Evolutionary conservation across 108 stramenopile species (phyloP).

Genomic region (Seminavis robusta): DNA sequence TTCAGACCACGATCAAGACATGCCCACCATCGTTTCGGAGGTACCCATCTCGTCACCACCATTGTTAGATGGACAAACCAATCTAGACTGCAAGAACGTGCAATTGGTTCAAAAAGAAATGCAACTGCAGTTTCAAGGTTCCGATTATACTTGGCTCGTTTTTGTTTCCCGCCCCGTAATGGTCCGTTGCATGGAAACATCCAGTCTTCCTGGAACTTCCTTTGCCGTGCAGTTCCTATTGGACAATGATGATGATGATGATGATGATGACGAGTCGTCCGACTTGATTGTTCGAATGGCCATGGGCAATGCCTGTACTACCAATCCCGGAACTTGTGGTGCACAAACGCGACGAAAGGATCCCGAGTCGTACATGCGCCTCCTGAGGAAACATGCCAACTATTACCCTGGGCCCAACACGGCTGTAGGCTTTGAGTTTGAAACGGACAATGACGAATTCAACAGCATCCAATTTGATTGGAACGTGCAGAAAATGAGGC

Average conservation of each 20-base stretch:
- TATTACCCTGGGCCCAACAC: slow-evolving; percentile 65
- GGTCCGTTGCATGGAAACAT: slow-evolving; percentile 45
- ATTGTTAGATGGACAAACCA: slow-evolving; percentile 20
- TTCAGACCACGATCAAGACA: too few species aligned
- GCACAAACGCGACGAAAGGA: not conserved
- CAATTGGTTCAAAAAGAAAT: slow-evolving; percentile 52
- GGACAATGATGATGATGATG: slow-evolving; percentile 1
- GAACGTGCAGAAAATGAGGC: slow-evolving; percentile 22
- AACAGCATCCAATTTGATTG: slow-evolving; percentile 35
- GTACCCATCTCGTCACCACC: slow-evolving; percentile 10
- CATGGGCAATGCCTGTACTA: slow-evolving; percentile 5
- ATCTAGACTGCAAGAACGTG: slow-evolving; percentile 16
- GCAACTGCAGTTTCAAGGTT: slow-evolving; percentile 55
- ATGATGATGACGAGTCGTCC: not conserved
- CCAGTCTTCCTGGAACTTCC: slow-evolving; percentile 12
- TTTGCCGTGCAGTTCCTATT: slow-evolving; percentile 10
- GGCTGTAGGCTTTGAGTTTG: slow-evolving; percentile 8
- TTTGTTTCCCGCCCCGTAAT: slow-evolving; percentile 74
- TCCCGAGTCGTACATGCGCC: slow-evolving; percentile 19
- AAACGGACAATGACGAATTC: not conserved
- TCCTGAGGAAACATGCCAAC: slow-evolving; percentile 47
- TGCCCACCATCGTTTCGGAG: slow-evolving; percentile 47
- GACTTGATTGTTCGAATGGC: slow-evolving; percentile 24
- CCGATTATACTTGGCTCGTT: slow-evolving; percentile 81
- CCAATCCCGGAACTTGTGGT: slow-evolving; percentile 27